Evolutionary conservation across 2,329 filamentous ascomycete species (phyloP).

Genomic region (Fonsecaea erecta): DNA sequence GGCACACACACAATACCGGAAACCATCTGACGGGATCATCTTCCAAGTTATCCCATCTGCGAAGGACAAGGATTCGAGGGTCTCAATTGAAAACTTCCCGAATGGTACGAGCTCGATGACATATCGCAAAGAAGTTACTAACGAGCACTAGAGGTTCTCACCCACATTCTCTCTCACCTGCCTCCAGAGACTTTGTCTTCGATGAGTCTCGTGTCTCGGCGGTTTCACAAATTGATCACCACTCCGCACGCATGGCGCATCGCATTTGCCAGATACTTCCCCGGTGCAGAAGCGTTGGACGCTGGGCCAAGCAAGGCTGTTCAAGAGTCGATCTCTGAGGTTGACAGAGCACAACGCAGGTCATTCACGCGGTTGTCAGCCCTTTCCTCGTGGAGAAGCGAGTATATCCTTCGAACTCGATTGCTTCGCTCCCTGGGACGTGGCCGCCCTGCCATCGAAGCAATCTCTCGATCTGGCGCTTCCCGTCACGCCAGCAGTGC

Average conservation of each 20-base stretch:
- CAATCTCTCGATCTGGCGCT: constrained; percentile 58
- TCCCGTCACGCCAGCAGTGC: constrained; percentile 62
- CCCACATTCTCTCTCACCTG: constrained; percentile 87
- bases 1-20: constrained; percentile 45
- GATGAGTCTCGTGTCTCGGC: constrained; percentile 82
- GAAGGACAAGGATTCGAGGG: constrained; percentile 50
- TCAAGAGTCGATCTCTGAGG: constrained; percentile 51
- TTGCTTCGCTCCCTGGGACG: constrained; percentile 79
- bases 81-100: constrained; percentile 67
- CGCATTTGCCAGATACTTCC: constrained; percentile 89
- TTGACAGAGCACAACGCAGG: constrained; percentile 67
- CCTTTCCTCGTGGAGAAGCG: constrained; percentile 91
- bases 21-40: constrained; percentile 49
- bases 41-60: constrained; percentile 58
- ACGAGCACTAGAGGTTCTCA: constrained; percentile 75
- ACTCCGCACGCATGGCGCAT: constrained; percentile 92
- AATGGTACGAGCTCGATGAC: constrained; percentile 67
- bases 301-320: constrained; percentile 43
- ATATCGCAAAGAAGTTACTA: constrained; percentile 30
- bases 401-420: constrained; percentile 87
- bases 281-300: constrained; percentile 67
- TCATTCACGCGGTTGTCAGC: constrained; percentile 81
- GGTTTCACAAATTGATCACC: constrained; percentile 84
- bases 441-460: constrained; percentile 72
- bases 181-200: constrained; percentile 81